Percentiles rank a stretch among this genome's conserved stretches.
phyloP scores from a whole-genome alignment of 768 basidiomycete species.

The Trametes gibbosa region DNA sequence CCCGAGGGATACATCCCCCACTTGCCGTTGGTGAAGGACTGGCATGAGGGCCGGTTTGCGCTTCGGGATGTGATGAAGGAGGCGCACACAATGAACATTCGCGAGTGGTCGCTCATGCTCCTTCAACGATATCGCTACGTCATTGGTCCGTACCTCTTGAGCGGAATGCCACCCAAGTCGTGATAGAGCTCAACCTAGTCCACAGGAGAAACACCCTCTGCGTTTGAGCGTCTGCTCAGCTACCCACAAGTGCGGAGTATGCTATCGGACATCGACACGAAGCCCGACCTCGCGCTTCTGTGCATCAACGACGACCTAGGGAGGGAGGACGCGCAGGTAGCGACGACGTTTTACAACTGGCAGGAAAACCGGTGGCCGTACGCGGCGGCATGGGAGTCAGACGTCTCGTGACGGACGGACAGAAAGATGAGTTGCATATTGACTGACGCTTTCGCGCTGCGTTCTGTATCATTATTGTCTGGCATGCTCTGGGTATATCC shows the following conservation, averaged over 20 bases:
- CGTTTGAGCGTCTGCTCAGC: conserved; percentile 27
- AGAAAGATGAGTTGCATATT: neutral
- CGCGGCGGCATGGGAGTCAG: conserved; percentile 25
- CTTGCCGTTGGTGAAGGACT: conserved; percentile 24
- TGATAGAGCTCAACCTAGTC: neutral
- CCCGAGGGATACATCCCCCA: conserved; percentile 13
- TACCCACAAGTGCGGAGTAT: conserved; percentile 16
- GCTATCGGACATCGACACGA: conserved; percentile 20
- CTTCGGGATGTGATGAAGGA: conserved; percentile 25
- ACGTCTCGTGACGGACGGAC: neutral
- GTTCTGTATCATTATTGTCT: conserved; percentile 1
- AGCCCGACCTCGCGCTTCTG: conserved; percentile 28
- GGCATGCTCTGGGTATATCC: neutral
- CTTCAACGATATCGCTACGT: conserved; percentile 36
- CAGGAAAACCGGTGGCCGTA: conserved; percentile 20
- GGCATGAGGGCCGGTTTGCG: conserved; percentile 24
- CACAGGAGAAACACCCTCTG: conserved; percentile 21
- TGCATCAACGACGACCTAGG: conserved; percentile 36
- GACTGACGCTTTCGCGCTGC: neutral
- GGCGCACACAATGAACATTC: conserved; percentile 22
- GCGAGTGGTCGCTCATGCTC: conserved; percentile 31
- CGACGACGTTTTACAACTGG: conserved; percentile 18
- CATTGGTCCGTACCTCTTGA: conserved; percentile 23
- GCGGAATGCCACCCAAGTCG: neutral
- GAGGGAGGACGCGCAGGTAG: conserved; percentile 15